Evolutionary conservation across 371 early-diverging fungal species (phyloP).

Genomic region (Mortierella sp.): DNA sequence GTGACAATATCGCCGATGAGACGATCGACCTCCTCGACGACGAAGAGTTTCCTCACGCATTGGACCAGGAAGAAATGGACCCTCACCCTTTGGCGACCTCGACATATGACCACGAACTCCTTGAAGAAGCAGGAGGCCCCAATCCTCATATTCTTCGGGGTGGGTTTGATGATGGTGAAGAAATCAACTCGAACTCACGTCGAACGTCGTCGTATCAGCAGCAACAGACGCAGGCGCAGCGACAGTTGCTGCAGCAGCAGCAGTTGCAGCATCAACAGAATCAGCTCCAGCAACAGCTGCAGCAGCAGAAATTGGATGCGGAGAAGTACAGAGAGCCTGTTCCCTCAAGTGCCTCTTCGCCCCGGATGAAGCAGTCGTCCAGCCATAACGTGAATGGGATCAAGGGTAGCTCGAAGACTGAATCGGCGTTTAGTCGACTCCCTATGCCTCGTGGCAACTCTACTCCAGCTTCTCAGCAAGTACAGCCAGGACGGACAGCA

Average conservation of each 20-base stretch:
- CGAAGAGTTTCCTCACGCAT: constrained; percentile 62
- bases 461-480: constrained; percentile 7
- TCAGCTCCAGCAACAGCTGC: constrained; percentile 31
- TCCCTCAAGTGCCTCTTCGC: constrained; percentile 14
- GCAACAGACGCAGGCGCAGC: constrained; percentile 23
- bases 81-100: constrained; percentile 32
- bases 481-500: constrained; percentile 2
- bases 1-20: constrained; percentile 42
- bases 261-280: constrained; percentile 26
- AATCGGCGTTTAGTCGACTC: constrained; percentile 40
- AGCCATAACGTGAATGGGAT: not conserved
- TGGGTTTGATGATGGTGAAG: constrained; percentile 39
- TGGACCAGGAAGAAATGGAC: constrained; percentile 46
- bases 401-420: constrained; percentile 32
- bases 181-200: constrained; percentile 17
- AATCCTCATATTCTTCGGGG: constrained; percentile 14
- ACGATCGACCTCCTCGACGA: constrained; percentile 58
- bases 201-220: constrained; percentile 21
- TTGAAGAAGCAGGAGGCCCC: constrained; percentile 30
- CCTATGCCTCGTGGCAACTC: constrained; percentile 44
- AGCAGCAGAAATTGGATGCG: constrained; percentile 40
- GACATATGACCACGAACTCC: constrained; percentile 47
- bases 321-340: constrained; percentile 39
- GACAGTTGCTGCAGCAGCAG: constrained; percentile 28
- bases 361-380: constrained; percentile 17